Percentiles rank a stretch among this genome's conserved stretches.
These are phyloP conservation scores for Haematococcus sp. DNA, from an alignment of 139 green algal species.

Conservation along the genomic window DNA sequence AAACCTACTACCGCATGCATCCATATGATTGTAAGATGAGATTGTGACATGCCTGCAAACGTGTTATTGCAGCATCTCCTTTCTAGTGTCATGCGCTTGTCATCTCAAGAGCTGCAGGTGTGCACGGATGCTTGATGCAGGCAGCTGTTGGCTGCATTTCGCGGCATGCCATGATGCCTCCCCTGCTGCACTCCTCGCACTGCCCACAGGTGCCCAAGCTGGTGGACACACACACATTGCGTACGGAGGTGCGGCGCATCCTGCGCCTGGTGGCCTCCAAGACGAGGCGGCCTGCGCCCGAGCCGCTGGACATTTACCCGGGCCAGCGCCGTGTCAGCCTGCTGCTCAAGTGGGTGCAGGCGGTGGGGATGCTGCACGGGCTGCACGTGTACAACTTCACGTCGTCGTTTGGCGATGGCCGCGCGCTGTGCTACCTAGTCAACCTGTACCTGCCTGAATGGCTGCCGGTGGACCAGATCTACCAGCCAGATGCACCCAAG, in stretches of 20 bases:
- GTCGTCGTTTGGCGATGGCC: slow-evolving; percentile 67
- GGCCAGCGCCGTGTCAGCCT: not conserved
- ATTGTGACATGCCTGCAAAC: no score
- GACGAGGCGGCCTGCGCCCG: not conserved
- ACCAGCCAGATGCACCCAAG: slow-evolving; percentile 23
- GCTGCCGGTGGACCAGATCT: slow-evolving; percentile 36
- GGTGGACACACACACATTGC: slow-evolving; percentile 18
- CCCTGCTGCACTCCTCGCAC: not conserved
- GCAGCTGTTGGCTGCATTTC: no score
- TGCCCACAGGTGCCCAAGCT: slow-evolving; percentile 20
- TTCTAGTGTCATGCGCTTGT: no score
- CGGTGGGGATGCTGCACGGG: slow-evolving; percentile 53
- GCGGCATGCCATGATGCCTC: no score
- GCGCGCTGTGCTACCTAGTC: slow-evolving; percentile 74
- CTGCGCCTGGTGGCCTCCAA: not conserved
- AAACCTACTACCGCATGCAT: no score
- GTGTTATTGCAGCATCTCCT: no score
- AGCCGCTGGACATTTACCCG: slow-evolving; percentile 22
- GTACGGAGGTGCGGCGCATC: slow-evolving; percentile 24
- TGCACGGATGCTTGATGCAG: no score
- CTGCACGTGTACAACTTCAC: slow-evolving; percentile 60
- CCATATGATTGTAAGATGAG: no score
- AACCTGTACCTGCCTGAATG: slow-evolving; percentile 64
- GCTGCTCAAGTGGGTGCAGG: slow-evolving; percentile 74
- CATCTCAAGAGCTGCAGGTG: no score